Base-by-base conservation (phyloP, 208 protist species). In the Acanthamoeba royreba region DNA sequence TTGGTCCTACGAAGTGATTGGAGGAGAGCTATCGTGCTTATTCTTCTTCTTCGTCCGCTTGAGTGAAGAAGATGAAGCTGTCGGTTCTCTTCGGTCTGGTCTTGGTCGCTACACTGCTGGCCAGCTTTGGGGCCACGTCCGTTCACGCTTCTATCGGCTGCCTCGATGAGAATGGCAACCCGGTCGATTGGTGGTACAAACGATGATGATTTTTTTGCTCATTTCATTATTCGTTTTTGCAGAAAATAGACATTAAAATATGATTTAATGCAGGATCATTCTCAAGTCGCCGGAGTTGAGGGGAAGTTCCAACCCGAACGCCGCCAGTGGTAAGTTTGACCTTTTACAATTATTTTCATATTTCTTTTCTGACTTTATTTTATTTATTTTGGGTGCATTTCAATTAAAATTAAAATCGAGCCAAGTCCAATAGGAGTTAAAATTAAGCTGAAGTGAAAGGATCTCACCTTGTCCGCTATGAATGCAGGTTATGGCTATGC, bases 131-230 rank as follows among this genome's bases (percentile, higher is more conserved):
- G 31, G 31, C n/a, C n/a, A n/a, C 79, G 40, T 33, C 55, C 49
- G 83, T 17, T n/a, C 17, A 53, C 0, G 49, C 79, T 1, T 0
- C 83, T 33, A 85, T 38, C 3, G 45, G 31, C 49, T 96, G 95
- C 83, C 85, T 94, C 2, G 86, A 95, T 85, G 93, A 95, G 42
- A 49, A 52, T 40, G 93, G 93, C 4, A 31, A 86, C 25, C 86
- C 93, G 46, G 95, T 96, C n/a, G 95, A 96, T 85, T 96, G 95
- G 95, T 96, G 94, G 93, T 90, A 69, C 38, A 31, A n/a, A n/a
- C n/a, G n/a, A n/a, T n/a, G n/a, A n/a, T n/a, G n/a, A n/a, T n/a
- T n/a, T n/a, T n/a, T n/a, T n/a, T n/a, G n/a, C n/a, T n/a, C n/a
- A n/a, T n/a, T n/a, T n/a, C n/a, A n/a, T n/a, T n/a, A n/a, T n/a